Evolutionary conservation across 805 yeast species (phyloP), one percentile per base, ranked within the genome.

Genomic region (Starmerella floricola): DNA sequence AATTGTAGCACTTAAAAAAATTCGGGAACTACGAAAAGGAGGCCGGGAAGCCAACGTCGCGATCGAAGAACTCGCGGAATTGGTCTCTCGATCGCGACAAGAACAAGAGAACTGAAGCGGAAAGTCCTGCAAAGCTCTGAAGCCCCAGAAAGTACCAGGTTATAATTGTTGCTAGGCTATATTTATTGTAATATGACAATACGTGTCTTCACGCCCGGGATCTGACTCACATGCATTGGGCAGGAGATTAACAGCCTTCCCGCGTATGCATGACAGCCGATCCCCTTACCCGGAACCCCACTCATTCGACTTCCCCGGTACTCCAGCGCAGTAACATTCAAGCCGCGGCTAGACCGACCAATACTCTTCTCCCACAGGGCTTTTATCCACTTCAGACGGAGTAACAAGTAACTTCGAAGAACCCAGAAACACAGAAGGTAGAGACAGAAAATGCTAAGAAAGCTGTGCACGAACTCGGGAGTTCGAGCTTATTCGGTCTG

Each of bases 41-140:
- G 94, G 94, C 0, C 41, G 65, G 0, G 84, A 82, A 50, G 73
- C 72, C 38, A 83, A 83, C 54, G 74, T 65, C 47, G 59, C 77
- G 19, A 74, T 83, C 3, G 87, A 81, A 56, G 88, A 80, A 50
- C 80, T 82, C 58, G 72, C 77, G 13, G 56, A 56, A 10, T 5
- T 21, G 5, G 45, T 50, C 15, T 15, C 39, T 15, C n/a, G 26
- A 6, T 32, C 34, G 50, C 24, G 15, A 4, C 31, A 36, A 6
- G 13, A 26, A 2, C 5, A 23, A 10, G 26, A 23, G 26, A 23
- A n/a, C n/a, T n/a, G n/a, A n/a, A n/a, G n/a, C n/a, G n/a, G n/a
- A n/a, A n/a, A n/a, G n/a, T n/a, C n/a, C n/a, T n/a, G n/a, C n/a
- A n/a, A n/a, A n/a, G n/a, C n/a, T n/a, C n/a, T n/a, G 26, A 23